phyloP scores from a whole-genome alignment of 768 basidiomycete species.

The Tulasnella sp. region DNA sequence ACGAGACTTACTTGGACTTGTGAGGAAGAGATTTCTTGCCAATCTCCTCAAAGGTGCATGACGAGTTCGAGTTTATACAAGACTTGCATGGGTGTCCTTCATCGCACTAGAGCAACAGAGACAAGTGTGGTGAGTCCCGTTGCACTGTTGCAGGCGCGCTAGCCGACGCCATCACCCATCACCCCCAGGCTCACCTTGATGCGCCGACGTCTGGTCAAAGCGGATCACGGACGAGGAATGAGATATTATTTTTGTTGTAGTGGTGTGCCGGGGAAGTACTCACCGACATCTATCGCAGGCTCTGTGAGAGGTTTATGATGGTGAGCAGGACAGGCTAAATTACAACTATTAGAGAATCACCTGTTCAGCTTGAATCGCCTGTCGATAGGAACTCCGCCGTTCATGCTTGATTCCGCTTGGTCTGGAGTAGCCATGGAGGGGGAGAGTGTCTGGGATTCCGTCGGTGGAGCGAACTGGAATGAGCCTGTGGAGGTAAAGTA shows the following conservation, averaged over 20 bases:
- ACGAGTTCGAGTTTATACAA: slow-evolving; percentile 73
- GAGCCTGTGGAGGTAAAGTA: slow-evolving; percentile 7
- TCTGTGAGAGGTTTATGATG: slow-evolving; percentile 40
- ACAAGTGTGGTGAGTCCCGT: slow-evolving; percentile 6
- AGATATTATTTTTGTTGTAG: slow-evolving; percentile 5
- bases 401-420: slow-evolving; percentile 20
- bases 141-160: not conserved
- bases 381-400: slow-evolving; percentile 48
- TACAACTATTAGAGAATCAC: slow-evolving; percentile 39
- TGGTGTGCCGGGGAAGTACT: slow-evolving; percentile 35
- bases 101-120: slow-evolving; percentile 48
- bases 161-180: not conserved
- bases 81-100: slow-evolving; percentile 88
- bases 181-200: slow-evolving; percentile 49
- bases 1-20: slow-evolving; percentile 70
- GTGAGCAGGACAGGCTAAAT: slow-evolving; percentile 15
- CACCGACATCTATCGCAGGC: slow-evolving; percentile 90
- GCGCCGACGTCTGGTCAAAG: slow-evolving; percentile 56
- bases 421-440: not conserved
- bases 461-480: not conserved
- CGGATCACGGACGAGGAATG: not conserved
- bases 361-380: slow-evolving; percentile 84
- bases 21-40: slow-evolving; percentile 82
- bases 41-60: slow-evolving; percentile 83
- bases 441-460: not conserved